Evolutionary conservation across 2,329 filamentous ascomycete species (phyloP).

Genomic region (Knufia fluminis): DNA sequence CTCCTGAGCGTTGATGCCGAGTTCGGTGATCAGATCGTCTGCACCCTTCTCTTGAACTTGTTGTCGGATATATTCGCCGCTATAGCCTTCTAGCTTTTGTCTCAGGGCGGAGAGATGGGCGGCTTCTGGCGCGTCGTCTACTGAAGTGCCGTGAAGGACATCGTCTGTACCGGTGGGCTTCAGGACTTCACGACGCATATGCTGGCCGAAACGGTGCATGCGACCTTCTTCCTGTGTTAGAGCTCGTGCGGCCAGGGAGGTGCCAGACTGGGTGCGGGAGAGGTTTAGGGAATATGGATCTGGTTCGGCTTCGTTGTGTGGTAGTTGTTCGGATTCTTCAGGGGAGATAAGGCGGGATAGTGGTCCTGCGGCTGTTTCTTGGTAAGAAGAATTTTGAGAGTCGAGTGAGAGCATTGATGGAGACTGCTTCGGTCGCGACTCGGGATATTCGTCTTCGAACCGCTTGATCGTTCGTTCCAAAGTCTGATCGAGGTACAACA

Average conservation of each 20-base stretch:
- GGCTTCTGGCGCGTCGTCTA: conserved; percentile 31
- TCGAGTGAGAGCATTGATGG: conserved; percentile 2
- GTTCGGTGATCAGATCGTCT: conserved; percentile 34
- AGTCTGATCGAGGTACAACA: conserved; percentile 81
- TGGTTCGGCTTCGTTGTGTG: conserved; percentile 35
- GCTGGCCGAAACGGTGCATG: conserved; percentile 59
- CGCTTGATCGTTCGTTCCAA: conserved; percentile 85
- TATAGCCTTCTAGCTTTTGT: conserved; percentile 34
- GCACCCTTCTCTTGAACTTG: conserved; percentile 31
- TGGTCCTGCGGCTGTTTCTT: conserved; percentile 14
- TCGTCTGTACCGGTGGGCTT: conserved; percentile 36
- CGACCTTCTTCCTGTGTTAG: conserved; percentile 61
- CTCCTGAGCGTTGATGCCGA: conserved; percentile 38
- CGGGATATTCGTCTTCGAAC: conserved; percentile 93
- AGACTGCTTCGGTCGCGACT: conserved; percentile 52
- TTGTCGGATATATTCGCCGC: conserved; percentile 33
- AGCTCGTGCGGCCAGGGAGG: conserved; percentile 57
- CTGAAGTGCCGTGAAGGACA: conserved; percentile 28
- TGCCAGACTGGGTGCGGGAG: conserved; percentile 55
- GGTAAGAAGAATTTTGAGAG: conserved; percentile 30
- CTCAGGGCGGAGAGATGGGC: conserved; percentile 39
- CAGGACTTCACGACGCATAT: conserved; percentile 55
- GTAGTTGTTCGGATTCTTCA: conserved; percentile 31
- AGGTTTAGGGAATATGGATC: conserved; percentile 37
- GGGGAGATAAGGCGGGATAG: background rate